Evolutionary conservation across 169 alveolate genomes (phyloP).

Genomic region (Eimeria sp.): DNA sequence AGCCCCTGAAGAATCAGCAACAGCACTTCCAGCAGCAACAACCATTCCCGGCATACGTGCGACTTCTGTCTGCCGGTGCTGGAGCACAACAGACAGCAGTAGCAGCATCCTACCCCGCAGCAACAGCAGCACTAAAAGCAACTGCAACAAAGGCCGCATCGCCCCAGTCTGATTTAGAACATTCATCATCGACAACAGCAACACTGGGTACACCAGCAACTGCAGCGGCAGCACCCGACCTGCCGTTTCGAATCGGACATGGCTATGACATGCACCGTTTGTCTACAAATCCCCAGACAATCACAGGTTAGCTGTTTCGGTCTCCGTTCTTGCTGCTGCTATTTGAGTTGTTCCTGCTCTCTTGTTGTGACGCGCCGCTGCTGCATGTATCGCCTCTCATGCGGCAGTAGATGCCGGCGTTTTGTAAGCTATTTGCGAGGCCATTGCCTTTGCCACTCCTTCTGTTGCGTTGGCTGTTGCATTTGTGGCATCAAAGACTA

Average conservation of each 20-base stretch:
- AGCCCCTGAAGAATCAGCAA: constrained; percentile 16
- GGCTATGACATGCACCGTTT: constrained; percentile 90
- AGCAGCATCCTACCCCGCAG: not conserved
- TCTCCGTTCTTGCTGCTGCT: not conserved
- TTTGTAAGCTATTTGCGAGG: not conserved
- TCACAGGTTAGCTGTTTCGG: constrained; percentile 66
- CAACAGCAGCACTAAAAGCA: constrained; percentile 5
- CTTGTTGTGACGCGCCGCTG: not conserved
- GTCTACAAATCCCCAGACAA: constrained; percentile 80
- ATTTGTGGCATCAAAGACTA: no score
- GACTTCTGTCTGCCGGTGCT: not conserved
- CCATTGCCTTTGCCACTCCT: not conserved
- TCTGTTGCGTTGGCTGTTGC: no score
- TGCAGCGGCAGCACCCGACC: constrained; percentile 28
- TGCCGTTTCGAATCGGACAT: constrained; percentile 85
- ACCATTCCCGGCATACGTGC: not conserved
- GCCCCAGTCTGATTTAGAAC: not conserved
- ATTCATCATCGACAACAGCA: constrained; percentile 3
- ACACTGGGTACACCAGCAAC: not conserved
- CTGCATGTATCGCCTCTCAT: not conserved
- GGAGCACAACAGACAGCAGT: not conserved
- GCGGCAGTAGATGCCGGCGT: not conserved
- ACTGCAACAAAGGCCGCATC: not conserved
- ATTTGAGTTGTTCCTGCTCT: not conserved
- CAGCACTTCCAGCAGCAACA: not conserved